These are phyloP conservation scores for Rhodotorula toruloides DNA, from an alignment of 768 basidiomycete species.

Conservation along the genomic window DNA sequence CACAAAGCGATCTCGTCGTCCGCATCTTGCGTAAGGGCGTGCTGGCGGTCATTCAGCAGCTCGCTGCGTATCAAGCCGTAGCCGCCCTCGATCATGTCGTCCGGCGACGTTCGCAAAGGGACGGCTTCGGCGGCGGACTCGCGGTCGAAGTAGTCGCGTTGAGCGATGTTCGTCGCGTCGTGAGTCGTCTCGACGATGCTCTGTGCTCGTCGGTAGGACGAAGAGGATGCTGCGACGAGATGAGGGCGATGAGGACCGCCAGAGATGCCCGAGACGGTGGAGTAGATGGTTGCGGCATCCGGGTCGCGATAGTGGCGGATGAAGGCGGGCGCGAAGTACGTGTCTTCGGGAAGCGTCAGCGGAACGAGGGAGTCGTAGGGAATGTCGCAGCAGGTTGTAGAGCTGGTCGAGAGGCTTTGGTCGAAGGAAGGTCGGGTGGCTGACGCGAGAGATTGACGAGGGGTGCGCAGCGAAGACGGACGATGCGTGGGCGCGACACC, in stretches of 20 bases:
- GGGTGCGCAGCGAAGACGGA: conserved; percentile 27
- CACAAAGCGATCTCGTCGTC: conserved; percentile 82
- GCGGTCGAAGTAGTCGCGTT: conserved; percentile 51
- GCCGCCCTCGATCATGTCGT: conserved; percentile 63
- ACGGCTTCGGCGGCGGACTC: conserved; percentile 72
- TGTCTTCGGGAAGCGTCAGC: conserved; percentile 43
- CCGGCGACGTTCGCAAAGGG: conserved; percentile 58
- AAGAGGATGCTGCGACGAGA: conserved; percentile 8
- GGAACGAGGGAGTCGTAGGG: conserved; percentile 46
- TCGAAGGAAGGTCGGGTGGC: conserved; percentile 11
- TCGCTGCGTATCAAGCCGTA: conserved; percentile 75
- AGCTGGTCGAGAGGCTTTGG: conserved; percentile 1
- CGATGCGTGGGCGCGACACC: conserved; percentile 12
- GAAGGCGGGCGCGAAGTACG: conserved; percentile 36
- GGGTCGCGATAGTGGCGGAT: conserved; percentile 23
- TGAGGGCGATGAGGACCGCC: conserved; percentile 9
- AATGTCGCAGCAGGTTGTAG: conserved; percentile 34
- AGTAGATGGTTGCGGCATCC: conserved; percentile 37
- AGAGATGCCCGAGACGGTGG: conserved; percentile 27
- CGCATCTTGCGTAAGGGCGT: conserved; percentile 85
- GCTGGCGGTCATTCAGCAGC: conserved; percentile 77
- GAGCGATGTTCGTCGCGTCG: conserved; percentile 39
- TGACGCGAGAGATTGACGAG: conserved; percentile 18
- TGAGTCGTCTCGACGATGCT: conserved; percentile 20
- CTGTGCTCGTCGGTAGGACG: conserved; percentile 6